Conservation (phyloP, 139 green algal species). For the Coelastrella sp. region DNA sequence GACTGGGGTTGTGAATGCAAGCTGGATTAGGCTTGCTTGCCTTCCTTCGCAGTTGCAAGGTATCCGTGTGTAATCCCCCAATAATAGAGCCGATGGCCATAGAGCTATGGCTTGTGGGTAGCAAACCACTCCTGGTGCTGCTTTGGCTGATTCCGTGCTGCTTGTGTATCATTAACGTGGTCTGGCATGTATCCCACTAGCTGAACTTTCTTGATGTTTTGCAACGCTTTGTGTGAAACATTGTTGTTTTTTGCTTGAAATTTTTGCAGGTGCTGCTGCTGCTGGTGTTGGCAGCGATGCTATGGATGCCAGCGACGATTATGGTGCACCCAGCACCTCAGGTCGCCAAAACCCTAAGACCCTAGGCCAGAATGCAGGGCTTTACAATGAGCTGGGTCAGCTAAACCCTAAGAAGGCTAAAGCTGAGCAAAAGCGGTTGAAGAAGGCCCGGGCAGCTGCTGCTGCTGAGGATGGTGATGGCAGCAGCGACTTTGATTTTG, state of each 20-base stretch:
- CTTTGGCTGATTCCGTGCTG: too few species aligned
- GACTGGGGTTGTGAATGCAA: too few species aligned
- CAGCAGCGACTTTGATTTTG: slow-evolving; percentile 65
- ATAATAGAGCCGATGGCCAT: too few species aligned
- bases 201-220: too few species aligned
- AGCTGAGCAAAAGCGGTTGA: slow-evolving; percentile 59
- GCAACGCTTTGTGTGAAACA: too few species aligned
- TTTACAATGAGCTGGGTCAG: slow-evolving; percentile 87
- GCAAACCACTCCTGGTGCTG: too few species aligned
- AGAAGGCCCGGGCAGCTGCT: slow-evolving; percentile 53
- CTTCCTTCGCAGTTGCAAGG: too few species aligned
- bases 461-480: slow-evolving; percentile 41
- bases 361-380: slow-evolving; percentile 31
- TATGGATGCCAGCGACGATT: slow-evolving; percentile 47
- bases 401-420: slow-evolving; percentile 84
- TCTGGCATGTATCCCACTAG: too few species aligned
- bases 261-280: neutral
- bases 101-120: too few species aligned
- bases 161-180: too few species aligned
- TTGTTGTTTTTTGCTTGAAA: neutral
- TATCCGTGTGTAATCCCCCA: too few species aligned
- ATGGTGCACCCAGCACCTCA: slow-evolving; percentile 33
- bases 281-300: slow-evolving; percentile 27
- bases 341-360: slow-evolving; percentile 24
- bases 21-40: too few species aligned